Base-by-base conservation (phyloP, 805 yeast genomes). In the Barnettozyma californica region DNA sequence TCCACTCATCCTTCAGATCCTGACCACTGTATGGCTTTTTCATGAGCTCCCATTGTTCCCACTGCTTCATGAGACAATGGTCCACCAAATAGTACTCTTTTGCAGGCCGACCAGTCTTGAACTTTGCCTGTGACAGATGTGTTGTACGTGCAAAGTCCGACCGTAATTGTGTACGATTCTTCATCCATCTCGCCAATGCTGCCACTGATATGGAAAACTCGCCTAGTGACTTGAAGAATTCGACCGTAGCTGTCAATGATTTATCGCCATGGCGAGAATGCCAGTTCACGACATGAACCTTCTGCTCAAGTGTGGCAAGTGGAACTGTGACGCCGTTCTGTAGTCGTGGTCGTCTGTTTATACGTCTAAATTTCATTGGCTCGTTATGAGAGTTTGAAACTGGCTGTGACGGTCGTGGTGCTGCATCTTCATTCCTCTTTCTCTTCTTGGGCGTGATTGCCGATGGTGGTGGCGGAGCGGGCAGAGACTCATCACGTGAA, bases 161-260 rank as follows among this genome's bases (percentile, higher is more conserved):
- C 7, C 46, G 18, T 37, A 71, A 53, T 37, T 61, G 54, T 1
- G 51, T 46, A 45, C 69, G 73, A 18, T 60, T 63, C 35, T 65
- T 54, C 76, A 71, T 49, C 75, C 59, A 53, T 67, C 67, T 47
- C 69, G 56, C 9, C 69, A 66, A 1, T 74, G 66, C 50, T 64
- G 68, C 18, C 6, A 14, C 18, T 0, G 75, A 66, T 3, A 72
- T 63, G 6, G 68, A 53, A 48, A 72, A 71, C 33, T 58, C 57
- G 3, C 59, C 60, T 40, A 61, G 26, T 3, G 48, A 46, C 21
- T 57, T 53, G 54, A 71, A 71, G 52, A 65, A 63, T 5, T 51
- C 48, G 4, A 70, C 71, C 0, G 75, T 68, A 20, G 51, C 55
- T 36, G 65, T 65, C 46, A 70, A 74, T 2, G 67, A 61, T 46